A percentile compares a stretch with the other conserved stretches of the same genome.
Conservation (phyloP, 2,329 filamentous ascomycete species). For the Ceratocystiopsis sp. region DNA sequence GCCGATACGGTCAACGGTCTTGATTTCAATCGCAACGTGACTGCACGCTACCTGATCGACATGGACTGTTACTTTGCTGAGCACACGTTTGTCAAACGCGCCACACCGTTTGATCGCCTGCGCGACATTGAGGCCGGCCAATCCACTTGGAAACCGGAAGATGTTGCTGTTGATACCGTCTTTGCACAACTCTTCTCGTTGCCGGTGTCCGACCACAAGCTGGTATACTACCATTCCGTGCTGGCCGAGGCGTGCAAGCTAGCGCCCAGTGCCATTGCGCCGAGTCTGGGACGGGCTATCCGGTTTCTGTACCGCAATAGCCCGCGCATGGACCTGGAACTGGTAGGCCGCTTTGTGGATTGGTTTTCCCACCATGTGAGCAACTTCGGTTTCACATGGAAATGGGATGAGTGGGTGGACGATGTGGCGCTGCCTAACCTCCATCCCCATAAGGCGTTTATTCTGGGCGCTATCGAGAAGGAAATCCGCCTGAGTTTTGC, state of each 20-base stretch:
- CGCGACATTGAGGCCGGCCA: conserved; percentile 46
- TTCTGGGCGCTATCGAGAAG: conserved; percentile 79
- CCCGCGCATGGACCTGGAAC: conserved; percentile 70
- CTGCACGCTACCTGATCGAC: conserved; percentile 80
- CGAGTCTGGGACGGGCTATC: conserved; percentile 83
- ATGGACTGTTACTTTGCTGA: conserved; percentile 88
- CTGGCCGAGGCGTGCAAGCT: conserved; percentile 93
- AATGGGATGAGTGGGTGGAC: conserved; percentile 93
- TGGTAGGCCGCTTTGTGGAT: conserved; percentile 76
- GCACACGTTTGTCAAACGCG: conserved; percentile 81
- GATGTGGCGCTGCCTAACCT: conserved; percentile 62
- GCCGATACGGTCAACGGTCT: conserved; percentile 88
- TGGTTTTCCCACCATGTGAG: conserved; percentile 97
- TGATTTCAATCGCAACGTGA: conserved; percentile 77
- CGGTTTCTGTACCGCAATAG: conserved; percentile 75
- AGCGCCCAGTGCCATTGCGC: conserved; percentile 88
- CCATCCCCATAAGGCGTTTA: conserved; percentile 85
- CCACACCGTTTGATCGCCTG: conserved; percentile 81
- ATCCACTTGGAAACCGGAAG: conserved; percentile 91
- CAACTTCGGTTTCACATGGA: conserved; percentile 99
- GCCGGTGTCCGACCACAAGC: conserved; percentile 74
- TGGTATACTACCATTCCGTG: conserved; percentile 91
- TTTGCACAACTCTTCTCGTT: conserved; percentile 90
- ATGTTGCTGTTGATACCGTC: conserved; percentile 91
- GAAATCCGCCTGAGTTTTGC: conserved; percentile 94